Conservation (phyloP, 495 filamentous ascomycete species). For the Neurospora cerealis region DNA sequence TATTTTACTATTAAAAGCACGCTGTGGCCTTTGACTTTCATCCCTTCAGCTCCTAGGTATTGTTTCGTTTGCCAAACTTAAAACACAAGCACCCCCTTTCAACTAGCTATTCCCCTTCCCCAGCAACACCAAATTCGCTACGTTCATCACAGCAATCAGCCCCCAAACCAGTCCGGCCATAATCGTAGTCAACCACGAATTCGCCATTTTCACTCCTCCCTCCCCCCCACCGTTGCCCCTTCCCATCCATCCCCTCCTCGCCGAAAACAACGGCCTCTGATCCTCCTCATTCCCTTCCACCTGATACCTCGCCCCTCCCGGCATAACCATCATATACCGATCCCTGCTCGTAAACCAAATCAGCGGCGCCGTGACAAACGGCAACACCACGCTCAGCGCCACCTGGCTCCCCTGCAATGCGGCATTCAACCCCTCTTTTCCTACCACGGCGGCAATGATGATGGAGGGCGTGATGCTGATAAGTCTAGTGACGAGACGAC, state of each 20-base stretch:
- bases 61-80: background rate
- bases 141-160: constrained; percentile 61
- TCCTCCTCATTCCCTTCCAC: constrained; percentile 10
- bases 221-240: constrained; percentile 1
- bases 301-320: constrained; percentile 23
- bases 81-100: background rate
- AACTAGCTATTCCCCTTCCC: constrained; percentile 35
- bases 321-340: constrained; percentile 67
- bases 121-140: constrained; percentile 60
- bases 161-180: constrained; percentile 55
- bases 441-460: constrained; percentile 71
- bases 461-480: constrained; percentile 76
- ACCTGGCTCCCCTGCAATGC: constrained; percentile 74
- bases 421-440: constrained; percentile 57
- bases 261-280: background rate
- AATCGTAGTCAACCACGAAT: constrained; percentile 45
- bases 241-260: background rate
- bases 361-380: constrained; percentile 72
- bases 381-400: constrained; percentile 68
- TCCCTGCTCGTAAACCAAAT: constrained; percentile 81
- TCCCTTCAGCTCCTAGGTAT: background rate
- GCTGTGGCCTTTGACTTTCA: background rate
- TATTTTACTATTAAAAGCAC: background rate
- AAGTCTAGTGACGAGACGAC: constrained; percentile 57
- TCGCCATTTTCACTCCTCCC: constrained; percentile 46